phyloP scores from a whole-genome alignment of 1,284 basidiomycete genomes.

The Ustilago xerochloae region DNA sequence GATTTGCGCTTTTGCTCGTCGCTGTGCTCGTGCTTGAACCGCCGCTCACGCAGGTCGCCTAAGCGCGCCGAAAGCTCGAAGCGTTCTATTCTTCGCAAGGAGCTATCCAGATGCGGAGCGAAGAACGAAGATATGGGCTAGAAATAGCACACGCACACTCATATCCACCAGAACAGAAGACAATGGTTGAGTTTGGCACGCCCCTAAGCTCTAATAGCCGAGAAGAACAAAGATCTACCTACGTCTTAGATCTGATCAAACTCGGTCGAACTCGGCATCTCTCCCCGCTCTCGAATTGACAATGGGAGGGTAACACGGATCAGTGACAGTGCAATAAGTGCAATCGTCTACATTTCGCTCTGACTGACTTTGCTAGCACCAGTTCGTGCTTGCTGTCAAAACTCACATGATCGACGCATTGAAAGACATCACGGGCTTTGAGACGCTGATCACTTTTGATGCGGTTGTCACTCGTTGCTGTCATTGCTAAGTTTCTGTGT shows the following conservation, averaged over 20 bases:
- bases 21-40: neutral
- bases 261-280: too few species aligned
- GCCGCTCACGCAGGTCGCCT: neutral
- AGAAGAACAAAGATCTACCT: neutral
- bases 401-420: neutral
- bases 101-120: too few species aligned
- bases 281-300: too few species aligned
- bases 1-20: neutral
- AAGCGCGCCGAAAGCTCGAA: constrained; percentile 1
- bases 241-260: neutral
- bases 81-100: neutral
- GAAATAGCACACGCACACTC: neutral
- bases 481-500: neutral
- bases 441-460: neutral
- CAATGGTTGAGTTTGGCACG: neutral
- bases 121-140: too few species aligned
- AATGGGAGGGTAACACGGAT: too few species aligned
- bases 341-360: too few species aligned
- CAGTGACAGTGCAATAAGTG: too few species aligned
- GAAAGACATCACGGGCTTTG: too few species aligned
- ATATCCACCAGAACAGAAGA: neutral
- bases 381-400: neutral
- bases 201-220: neutral
- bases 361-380: neutral
- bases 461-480: too few species aligned